A percentile compares a stretch with the other conserved stretches of the same genome.
Evolutionary conservation across 345 rosid species (phyloP).

Genomic region (Mangifera indica): DNA sequence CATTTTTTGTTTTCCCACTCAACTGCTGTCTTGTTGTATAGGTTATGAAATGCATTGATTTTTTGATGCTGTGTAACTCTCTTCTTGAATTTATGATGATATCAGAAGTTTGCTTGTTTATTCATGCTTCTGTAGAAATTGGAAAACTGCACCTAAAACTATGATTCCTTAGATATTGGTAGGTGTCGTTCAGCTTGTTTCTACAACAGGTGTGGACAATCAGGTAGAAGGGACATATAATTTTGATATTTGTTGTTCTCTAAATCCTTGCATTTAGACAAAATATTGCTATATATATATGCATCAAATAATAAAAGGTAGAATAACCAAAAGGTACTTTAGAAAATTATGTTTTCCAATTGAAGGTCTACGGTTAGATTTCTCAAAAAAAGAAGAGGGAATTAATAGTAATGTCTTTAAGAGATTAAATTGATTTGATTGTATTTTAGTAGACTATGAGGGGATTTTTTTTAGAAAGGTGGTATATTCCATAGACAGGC

Average conservation of each 20-base stretch:
- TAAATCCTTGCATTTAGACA: neutral
- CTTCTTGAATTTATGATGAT: neutral
- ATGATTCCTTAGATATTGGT: slow-evolving; percentile 61
- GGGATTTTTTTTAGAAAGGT: too few species aligned
- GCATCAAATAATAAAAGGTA: neutral
- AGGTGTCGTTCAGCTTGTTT: slow-evolving; percentile 71
- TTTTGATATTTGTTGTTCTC: neutral
- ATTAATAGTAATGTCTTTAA: too few species aligned
- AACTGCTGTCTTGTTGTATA: neutral
- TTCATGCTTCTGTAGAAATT: slow-evolving; percentile 42
- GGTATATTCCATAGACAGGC: too few species aligned
- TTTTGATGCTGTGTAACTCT: neutral
- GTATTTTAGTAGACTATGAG: too few species aligned
- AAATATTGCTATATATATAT: neutral
- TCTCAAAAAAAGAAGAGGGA: too few species aligned
- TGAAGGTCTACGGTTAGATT: too few species aligned
- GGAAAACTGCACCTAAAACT: slow-evolving; percentile 55
- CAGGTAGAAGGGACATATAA: slow-evolving; percentile 48
- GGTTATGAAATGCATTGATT: neutral
- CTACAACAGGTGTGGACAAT: slow-evolving; percentile 75
- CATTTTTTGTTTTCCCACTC: neutral
- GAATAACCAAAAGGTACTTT: neutral
- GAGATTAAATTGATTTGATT: too few species aligned
- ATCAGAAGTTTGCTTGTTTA: neutral
- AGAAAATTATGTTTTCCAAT: neutral